These are phyloP conservation scores for Globisporangium rhizosaccharum DNA, from an alignment of 352 stramenopile genomes.

Conservation along the genomic window DNA sequence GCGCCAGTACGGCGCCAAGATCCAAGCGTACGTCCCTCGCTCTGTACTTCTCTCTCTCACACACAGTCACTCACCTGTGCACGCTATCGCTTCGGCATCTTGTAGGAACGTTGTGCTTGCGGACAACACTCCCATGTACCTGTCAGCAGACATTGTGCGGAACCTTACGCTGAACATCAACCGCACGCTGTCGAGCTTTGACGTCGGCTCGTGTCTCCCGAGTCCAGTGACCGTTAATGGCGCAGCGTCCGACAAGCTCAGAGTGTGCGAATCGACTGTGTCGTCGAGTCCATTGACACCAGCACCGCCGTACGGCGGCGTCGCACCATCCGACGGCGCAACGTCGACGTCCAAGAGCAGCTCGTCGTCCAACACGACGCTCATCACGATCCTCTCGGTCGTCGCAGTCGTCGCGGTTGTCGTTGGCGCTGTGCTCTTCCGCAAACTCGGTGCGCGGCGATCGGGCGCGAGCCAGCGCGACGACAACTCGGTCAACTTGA, in stretches of 20 bases:
- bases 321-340: background rate
- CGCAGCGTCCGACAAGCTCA: too few relatives aligned
- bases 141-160: too few relatives aligned
- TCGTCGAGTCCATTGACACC: too few relatives aligned
- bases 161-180: too few relatives aligned
- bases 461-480: conserved; percentile 5
- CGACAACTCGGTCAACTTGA: conserved; percentile 37
- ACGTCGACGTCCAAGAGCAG: background rate
- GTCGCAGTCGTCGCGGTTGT: conserved; percentile 13
- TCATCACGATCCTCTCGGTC: conserved; percentile 36
- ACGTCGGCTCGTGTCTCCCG: too few relatives aligned
- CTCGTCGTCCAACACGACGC: conserved; percentile 22
- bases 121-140: too few relatives aligned
- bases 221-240: too few relatives aligned
- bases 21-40: conserved; percentile 18
- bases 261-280: too few relatives aligned
- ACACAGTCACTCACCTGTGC: too few relatives aligned
- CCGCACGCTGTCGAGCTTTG: too few relatives aligned
- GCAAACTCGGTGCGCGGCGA: too few relatives aligned
- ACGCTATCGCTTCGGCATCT: background rate
- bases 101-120: background rate
- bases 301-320: too few relatives aligned
- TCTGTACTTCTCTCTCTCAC: background rate
- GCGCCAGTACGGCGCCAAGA: conserved; percentile 10
- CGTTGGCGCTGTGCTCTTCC: conserved; percentile 22